A percentile compares a stretch with the other conserved stretches of the same genome.
Evolutionary conservation across 1,284 basidiomycete species (phyloP).

Genomic region (Ustilago esculenta): DNA sequence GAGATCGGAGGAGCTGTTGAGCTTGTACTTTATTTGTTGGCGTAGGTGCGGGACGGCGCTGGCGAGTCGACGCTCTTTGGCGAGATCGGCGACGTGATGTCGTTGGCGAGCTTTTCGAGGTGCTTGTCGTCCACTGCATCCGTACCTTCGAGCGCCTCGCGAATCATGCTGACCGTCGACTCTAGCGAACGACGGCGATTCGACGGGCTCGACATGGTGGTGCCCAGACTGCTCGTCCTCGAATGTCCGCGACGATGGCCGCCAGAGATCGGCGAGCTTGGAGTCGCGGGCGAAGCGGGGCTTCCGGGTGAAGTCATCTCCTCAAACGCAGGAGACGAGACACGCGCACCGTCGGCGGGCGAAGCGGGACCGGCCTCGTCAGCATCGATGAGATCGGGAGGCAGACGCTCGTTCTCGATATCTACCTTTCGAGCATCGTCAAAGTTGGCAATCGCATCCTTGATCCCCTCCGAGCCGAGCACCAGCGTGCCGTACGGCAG

Average conservation of each 20-base stretch:
- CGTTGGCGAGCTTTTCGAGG: conserved; percentile 56
- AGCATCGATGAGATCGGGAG: conserved; percentile 92
- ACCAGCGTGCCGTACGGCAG: conserved; percentile 88
- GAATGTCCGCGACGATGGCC: conserved; percentile 49
- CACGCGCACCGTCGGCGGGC: conserved; percentile 70
- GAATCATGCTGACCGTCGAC: conserved; percentile 94
- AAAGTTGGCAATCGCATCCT: conserved; percentile 91
- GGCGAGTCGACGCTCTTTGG: conserved; percentile 29
- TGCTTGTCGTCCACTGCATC: conserved; percentile 55
- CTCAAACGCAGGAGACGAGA: conserved; percentile 69
- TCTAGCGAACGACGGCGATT: conserved; percentile 91
- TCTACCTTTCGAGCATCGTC: conserved; percentile 97
- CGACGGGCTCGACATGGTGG: conserved; percentile 94
- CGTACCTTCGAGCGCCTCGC: conserved; percentile 68
- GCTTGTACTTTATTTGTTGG: conserved; percentile 9
- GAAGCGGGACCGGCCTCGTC: conserved; percentile 77
- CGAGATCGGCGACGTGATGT: conserved; percentile 51
- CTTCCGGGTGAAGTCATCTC: conserved; percentile 35
- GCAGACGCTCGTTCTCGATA: conserved; percentile 90
- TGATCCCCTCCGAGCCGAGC: conserved; percentile 92
- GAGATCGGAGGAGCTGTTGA: background rate
- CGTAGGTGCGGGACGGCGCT: conserved; percentile 16
- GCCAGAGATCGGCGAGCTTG: conserved; percentile 49
- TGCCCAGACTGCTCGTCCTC: conserved; percentile 85
- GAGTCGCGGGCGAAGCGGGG: conserved; percentile 41